A percentile compares a stretch with the other conserved stretches of the same genome.
These are phyloP conservation scores for Nepenthes mirabilis DNA, from an alignment of 148 eudicot species.

Conservation along the genomic window DNA sequence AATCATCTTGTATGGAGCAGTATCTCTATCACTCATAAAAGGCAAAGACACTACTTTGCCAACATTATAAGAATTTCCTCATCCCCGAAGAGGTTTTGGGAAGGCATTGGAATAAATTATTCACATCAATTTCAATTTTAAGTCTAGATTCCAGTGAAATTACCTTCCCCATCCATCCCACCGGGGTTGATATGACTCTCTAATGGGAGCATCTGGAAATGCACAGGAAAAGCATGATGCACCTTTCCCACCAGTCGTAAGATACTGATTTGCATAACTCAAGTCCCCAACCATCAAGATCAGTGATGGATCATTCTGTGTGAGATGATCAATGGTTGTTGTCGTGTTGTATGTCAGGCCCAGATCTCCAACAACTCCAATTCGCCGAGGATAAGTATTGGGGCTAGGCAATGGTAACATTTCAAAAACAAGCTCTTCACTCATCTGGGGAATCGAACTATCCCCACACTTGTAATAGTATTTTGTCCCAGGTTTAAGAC, in stretches of 20 bases:
- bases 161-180: slow-evolving; percentile 99
- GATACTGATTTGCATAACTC: slow-evolving; percentile 78
- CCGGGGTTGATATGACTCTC: slow-evolving; percentile 85
- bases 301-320: slow-evolving; percentile 60
- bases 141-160: background rate
- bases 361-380: slow-evolving; percentile 80
- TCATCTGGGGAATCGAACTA: slow-evolving; percentile 58
- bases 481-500: slow-evolving; percentile 63
- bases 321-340: slow-evolving; percentile 77
- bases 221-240: slow-evolving; percentile 66
- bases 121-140: too few relatives aligned
- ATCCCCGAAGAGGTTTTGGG: too few relatives aligned
- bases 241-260: slow-evolving; percentile 74
- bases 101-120: too few relatives aligned
- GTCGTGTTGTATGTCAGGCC: slow-evolving; percentile 79
- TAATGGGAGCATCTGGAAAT: slow-evolving; percentile 73
- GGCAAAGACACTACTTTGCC: too few relatives aligned
- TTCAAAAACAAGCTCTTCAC: slow-evolving; percentile 52
- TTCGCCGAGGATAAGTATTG: slow-evolving; percentile 46
- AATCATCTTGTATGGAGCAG: too few relatives aligned
- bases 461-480: slow-evolving; percentile 91
- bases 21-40: too few relatives aligned
- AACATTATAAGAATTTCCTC: too few relatives aligned
- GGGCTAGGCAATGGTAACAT: slow-evolving; percentile 56
- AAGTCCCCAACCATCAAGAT: slow-evolving; percentile 80